Evolutionary conservation across 78 protist genomes (phyloP).

Genomic region (Pigoraptor vietnamica): DNA sequence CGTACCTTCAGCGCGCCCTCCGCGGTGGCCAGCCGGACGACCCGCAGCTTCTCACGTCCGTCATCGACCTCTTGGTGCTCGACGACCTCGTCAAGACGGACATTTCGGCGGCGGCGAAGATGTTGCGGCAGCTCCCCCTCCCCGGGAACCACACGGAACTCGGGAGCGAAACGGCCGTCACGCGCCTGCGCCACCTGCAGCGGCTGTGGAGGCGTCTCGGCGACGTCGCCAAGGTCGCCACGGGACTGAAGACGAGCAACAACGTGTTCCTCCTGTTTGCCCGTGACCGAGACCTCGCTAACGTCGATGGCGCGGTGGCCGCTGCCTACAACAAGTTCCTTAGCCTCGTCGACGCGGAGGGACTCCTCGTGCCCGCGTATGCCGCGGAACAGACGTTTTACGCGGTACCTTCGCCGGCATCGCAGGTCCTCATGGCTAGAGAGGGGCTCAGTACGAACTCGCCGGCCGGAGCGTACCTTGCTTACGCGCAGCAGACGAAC

Average conservation of each 20-base stretch:
- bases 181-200: neutral
- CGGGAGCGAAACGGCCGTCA: neutral
- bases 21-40: neutral
- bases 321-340: neutral
- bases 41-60: neutral
- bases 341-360: neutral
- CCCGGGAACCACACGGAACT: neutral
- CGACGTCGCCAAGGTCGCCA: neutral
- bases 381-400: neutral
- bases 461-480: neutral
- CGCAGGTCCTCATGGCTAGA: neutral
- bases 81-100: neutral
- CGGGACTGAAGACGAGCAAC: neutral
- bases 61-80: neutral
- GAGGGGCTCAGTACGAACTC: neutral
- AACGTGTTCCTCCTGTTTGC: neutral
- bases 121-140: neutral
- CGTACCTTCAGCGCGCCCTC: no score
- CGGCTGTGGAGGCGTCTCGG: neutral
- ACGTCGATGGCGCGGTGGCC: neutral
- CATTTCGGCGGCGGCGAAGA: neutral
- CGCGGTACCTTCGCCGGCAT: neutral
- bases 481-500: neutral
- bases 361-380: neutral
- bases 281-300: neutral